Conservation (phyloP, 2,329 filamentous ascomycete species). For the Lojkania enalia region DNA sequence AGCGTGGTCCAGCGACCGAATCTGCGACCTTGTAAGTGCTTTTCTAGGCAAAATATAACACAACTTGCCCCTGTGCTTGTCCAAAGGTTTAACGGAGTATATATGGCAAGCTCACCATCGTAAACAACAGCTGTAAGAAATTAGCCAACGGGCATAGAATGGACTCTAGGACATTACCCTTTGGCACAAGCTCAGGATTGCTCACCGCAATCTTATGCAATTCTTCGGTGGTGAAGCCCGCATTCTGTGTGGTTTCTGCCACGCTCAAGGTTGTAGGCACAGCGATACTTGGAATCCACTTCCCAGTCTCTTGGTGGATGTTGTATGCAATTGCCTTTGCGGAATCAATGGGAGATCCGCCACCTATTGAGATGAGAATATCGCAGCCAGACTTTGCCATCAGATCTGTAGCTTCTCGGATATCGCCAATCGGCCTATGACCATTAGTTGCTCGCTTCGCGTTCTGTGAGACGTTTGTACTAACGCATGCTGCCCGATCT, state of each 20-base stretch:
- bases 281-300: slow-evolving; percentile 44
- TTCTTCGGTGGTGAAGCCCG: slow-evolving; percentile 56
- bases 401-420: slow-evolving; percentile 38
- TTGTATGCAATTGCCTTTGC: slow-evolving; percentile 46
- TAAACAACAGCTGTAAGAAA: slow-evolving; percentile 51
- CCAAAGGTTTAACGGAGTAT: slow-evolving; percentile 57
- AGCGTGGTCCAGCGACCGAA: slow-evolving; percentile 60
- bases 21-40: slow-evolving; percentile 22
- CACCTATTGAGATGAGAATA: slow-evolving; percentile 43
- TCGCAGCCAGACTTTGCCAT: slow-evolving; percentile 44
- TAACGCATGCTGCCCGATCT: slow-evolving; percentile 59
- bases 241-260: slow-evolving; percentile 58
- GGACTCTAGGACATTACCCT: slow-evolving; percentile 23
- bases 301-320: slow-evolving; percentile 43
- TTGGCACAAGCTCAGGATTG: slow-evolving; percentile 49
- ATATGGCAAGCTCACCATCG: slow-evolving; percentile 54
- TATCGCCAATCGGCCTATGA: slow-evolving; percentile 39
- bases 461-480: slow-evolving; percentile 39
- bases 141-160: not conserved
- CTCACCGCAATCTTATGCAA: slow-evolving; percentile 56
- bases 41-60: not conserved
- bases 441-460: slow-evolving; percentile 13
- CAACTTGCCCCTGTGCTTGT: slow-evolving; percentile 52
- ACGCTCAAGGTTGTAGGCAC: slow-evolving; percentile 51
- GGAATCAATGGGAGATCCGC: slow-evolving; percentile 58